A percentile compares a stretch with the other conserved stretches of the same genome.
phyloP scores from a whole-genome alignment of 2,329 filamentous ascomycete species.

The Venturia nashicola region DNA sequence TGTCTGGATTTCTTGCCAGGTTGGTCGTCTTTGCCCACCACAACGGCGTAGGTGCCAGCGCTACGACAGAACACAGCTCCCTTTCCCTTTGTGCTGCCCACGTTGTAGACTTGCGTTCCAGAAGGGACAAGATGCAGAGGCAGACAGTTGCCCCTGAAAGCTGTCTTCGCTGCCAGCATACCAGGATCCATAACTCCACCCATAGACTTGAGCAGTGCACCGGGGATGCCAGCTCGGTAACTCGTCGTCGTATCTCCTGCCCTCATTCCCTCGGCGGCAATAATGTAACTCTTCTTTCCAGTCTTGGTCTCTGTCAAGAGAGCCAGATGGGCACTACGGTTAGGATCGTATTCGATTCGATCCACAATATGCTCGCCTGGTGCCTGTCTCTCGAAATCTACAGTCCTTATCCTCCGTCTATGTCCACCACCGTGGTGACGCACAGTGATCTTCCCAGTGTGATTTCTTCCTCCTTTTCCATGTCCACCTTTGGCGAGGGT shows the following conservation, averaged over 20 bases:
- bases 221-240: constrained; percentile 79
- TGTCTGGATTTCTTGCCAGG: constrained; percentile 53
- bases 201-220: constrained; percentile 80
- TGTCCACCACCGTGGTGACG: constrained; percentile 86
- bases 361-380: constrained; percentile 81
- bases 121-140: constrained; percentile 93
- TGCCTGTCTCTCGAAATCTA: constrained; percentile 73
- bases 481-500: constrained; percentile 91
- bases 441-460: constrained; percentile 72
- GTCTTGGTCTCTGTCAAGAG: constrained; percentile 66
- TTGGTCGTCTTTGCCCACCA: constrained; percentile 80
- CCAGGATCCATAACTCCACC: constrained; percentile 86
- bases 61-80: constrained; percentile 87
- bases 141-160: constrained; percentile 86
- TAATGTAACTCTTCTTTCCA: constrained; percentile 63
- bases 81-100: constrained; percentile 60
- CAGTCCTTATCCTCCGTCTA: constrained; percentile 79
- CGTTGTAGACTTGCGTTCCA: constrained; percentile 84
- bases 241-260: constrained; percentile 87
- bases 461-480: constrained; percentile 84
- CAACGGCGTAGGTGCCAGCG: constrained; percentile 80
- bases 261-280: constrained; percentile 89
- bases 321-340: constrained; percentile 85
- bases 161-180: constrained; percentile 89
- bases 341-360: constrained; percentile 91